Base-by-base conservation (phyloP, 2,329 filamentous ascomycete genomes). In the Fusarium longipes region DNA sequence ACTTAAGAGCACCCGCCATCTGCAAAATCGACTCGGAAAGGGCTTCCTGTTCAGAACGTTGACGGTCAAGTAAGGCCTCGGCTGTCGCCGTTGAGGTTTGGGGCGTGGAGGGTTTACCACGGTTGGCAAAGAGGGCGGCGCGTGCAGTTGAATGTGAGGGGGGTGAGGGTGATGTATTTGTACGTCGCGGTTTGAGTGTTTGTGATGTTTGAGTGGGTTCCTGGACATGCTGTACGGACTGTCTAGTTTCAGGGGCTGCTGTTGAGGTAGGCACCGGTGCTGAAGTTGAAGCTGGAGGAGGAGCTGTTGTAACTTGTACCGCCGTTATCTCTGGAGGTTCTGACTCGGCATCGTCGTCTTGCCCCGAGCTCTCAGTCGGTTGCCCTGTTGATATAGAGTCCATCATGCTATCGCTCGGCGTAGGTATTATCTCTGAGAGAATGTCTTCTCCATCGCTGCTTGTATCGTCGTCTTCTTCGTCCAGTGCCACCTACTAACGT, bases 1-100 rank as follows among this genome's bases (percentile, higher is more conserved):
- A 81, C 76, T 96, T 97, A 36, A 97, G 86, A 47, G 91, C 87
- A 22, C 86, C 82, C 1, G 95, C 94, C 80, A 97, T 91, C 42
- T 86, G 82, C 22, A 97, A 83, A n/a, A 98, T 89, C 9, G 92
- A 94, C 35, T 87, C 84, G 0, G 94, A 95, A 5, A 98, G 85
- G 32, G 86, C 82, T 77, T 97, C 93, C 78, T 97, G 94, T 80
- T 97, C 93, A 53, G 83, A 83, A 52, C 92, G 90, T 74, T 97
- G 88, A 73, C 91, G 86, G 71, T 92, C 88, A 40, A 97, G 86
- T 30, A 93, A 85, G 1, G 89, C 85, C 80, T 97, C 93, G 1
- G 87, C 84, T 17, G 86, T 85, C 11, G 86, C 82, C 2, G 82
- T 82, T 6, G 83, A 80, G 5, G 78, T 72, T 54, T 78, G 71